These are phyloP conservation scores for Meira nashicola DNA, from an alignment of 1,284 basidiomycete genomes.

Conservation along the genomic window DNA sequence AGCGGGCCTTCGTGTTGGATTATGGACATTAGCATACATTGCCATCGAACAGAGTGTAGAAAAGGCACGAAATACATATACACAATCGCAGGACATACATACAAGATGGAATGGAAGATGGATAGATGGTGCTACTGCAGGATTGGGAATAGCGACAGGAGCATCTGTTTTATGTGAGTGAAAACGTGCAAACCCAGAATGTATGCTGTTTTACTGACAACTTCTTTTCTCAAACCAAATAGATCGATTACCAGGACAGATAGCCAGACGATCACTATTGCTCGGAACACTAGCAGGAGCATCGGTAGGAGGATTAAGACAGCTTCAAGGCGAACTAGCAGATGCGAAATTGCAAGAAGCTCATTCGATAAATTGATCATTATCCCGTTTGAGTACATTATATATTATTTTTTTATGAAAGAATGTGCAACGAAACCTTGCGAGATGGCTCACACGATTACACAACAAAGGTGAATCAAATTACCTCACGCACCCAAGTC, in stretches of 20 bases:
- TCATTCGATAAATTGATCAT: background rate
- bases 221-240: background rate
- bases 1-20: constrained; percentile 29
- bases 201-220: background rate
- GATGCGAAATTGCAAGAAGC: background rate
- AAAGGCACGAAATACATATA: constrained; percentile 12
- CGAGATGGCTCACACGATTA: constrained; percentile 7
- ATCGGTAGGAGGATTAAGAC: constrained; percentile 6
- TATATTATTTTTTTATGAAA: background rate
- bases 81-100: background rate
- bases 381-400: background rate
- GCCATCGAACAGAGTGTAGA: constrained; percentile 26
- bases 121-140: constrained; percentile 39
- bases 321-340: constrained; percentile 1
- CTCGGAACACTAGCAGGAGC: background rate
- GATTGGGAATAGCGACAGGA: constrained; percentile 22
- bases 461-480: constrained; percentile 8
- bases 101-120: constrained; percentile 31
- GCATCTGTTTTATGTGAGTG: constrained; percentile 25
- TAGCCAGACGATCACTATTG: constrained; percentile 1
- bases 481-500: constrained; percentile 10
- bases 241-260: constrained; percentile 8
- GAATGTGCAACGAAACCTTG: constrained; percentile 12
- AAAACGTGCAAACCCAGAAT: too few species aligned
- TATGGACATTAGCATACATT: constrained; percentile 40